Percentiles rank a stretch among this genome's conserved stretches.
phyloP scores from a whole-genome alignment of 2,329 filamentous ascomycete species.

The Cercospora berteroae region DNA sequence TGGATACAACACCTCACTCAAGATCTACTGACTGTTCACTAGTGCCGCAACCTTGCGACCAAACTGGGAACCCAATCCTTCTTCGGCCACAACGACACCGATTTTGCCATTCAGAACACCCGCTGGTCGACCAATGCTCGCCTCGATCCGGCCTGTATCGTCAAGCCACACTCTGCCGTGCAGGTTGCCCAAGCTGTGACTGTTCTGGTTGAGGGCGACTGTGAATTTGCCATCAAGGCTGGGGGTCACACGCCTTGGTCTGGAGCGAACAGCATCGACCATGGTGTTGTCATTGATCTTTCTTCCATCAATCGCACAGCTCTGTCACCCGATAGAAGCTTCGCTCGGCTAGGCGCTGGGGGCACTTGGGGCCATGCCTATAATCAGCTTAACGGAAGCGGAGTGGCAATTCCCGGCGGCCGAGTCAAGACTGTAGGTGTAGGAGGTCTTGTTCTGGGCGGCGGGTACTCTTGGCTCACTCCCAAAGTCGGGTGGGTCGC shows the following conservation, averaged over 20 bases:
- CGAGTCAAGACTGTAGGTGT: conserved; percentile 38
- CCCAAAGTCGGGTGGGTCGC: conserved; percentile 50
- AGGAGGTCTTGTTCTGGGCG: conserved; percentile 47
- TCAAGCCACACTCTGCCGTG: conserved; percentile 7
- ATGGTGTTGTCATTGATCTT: conserved; percentile 31
- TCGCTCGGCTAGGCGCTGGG: conserved; percentile 44
- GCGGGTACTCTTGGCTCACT: conserved; percentile 51
- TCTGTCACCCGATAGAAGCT: conserved; percentile 21
- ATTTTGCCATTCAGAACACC: neutral
- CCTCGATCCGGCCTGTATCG: conserved; percentile 13
- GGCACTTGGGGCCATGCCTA: conserved; percentile 48
- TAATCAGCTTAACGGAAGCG: conserved; percentile 36
- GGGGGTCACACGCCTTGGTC: conserved; percentile 14
- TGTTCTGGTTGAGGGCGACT: neutral
- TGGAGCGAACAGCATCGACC: conserved; percentile 22
- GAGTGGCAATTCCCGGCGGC: conserved; percentile 11
- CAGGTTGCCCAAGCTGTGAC: conserved; percentile 8
- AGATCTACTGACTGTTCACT: neutral
- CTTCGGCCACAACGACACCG: neutral
- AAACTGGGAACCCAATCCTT: neutral
- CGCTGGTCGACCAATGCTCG: conserved; percentile 13
- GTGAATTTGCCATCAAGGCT: conserved; percentile 17
- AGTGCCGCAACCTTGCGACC: neutral
- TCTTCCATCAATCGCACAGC: conserved; percentile 21
- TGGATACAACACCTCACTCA: neutral